Evolutionary conservation across 1,284 basidiomycete genomes (phyloP), one percentile per base, ranked within the genome.

Genomic region (Lentinula novae-zelandiae): DNA sequence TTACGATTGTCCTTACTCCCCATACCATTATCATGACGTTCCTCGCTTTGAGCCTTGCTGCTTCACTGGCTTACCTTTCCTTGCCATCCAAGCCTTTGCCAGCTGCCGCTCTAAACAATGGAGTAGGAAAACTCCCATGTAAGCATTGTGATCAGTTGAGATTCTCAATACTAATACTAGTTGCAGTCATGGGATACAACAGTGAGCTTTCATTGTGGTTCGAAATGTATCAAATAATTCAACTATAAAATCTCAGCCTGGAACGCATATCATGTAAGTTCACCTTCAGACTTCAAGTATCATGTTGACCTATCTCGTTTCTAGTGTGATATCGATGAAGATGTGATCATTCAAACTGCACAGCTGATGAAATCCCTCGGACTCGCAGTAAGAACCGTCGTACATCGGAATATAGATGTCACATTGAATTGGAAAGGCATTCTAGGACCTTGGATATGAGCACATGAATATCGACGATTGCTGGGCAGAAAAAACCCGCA

Each of bases 391-490:
- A 12, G 69, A 62, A 4, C 48, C 10, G 40, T 42, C 17, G 10
- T 20, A 31, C n/a, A 27, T 34, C 57, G 17, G 53, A 34, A 48
- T 31, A 20, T n/a, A 6, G 15, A 53, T 46, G 17, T 39, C 3
- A 12, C 53, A 63, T 27, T 46, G 17, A 46, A 46, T 38, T 64
- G 13, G 58, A 53, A 39, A 27, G 53, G n/a, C 49, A 39, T 4
- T 60, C 3, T 27, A 84, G 81, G 79, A 81, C 59, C 75, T 73
- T 36, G 84, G 84, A 2, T 85, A 85, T 66, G 71, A 76, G 53
- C 74, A 81, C 64, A 70, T 85, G 56, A 85, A 82, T 63, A 67
- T 86, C 48, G 84, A 86, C 62, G 83, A 85, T 60, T 86, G 83
- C 65, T 86, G 82, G 66, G 76, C 82, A 3, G 79, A 82, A 67